phyloP scores from a whole-genome alignment of 805 yeast species.

The Wickerhamomyces pijperi region DNA sequence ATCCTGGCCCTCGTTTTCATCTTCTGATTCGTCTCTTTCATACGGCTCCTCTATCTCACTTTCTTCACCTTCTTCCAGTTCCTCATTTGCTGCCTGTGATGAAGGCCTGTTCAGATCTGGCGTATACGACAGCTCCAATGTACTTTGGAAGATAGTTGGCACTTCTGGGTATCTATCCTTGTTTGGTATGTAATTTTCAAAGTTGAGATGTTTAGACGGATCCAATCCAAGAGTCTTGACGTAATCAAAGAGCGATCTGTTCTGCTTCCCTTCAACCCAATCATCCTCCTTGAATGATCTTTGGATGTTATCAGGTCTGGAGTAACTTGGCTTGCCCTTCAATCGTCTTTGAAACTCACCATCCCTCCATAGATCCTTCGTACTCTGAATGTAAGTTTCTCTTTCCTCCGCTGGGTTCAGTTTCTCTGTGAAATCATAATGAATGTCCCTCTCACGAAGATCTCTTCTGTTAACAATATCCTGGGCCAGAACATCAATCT shows the following conservation, averaged over 20 bases:
- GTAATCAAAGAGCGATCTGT: conserved; percentile 22
- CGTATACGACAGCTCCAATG: conserved; percentile 20
- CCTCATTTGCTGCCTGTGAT: conserved; percentile 3
- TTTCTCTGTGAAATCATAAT: conserved; percentile 35
- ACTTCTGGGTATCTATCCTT: conserved; percentile 15
- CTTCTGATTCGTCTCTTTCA: background rate
- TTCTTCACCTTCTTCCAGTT: background rate
- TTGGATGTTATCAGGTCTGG: conserved; percentile 11
- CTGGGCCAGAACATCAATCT: conserved; percentile 58
- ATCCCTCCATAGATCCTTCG: conserved; percentile 52
- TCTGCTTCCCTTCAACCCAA: conserved; percentile 35
- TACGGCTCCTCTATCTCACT: background rate
- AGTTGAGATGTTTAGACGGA: conserved; percentile 1
- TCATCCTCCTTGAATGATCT: conserved; percentile 14
- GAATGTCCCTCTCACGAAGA: conserved; percentile 34
- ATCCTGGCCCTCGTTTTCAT: background rate
- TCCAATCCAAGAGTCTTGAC: conserved; percentile 12
- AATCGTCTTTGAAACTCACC: conserved; percentile 37
- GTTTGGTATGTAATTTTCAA: conserved; percentile 14
- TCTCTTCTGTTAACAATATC: conserved; percentile 45
- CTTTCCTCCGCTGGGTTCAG: conserved; percentile 6
- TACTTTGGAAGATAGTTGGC: conserved; percentile 22
- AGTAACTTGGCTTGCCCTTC: conserved; percentile 24
- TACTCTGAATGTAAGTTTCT: conserved; percentile 27
- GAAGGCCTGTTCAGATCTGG: conserved; percentile 12